Base-by-base conservation (phyloP, 1,284 basidiomycete genomes). In the Inonotus obliquus region DNA sequence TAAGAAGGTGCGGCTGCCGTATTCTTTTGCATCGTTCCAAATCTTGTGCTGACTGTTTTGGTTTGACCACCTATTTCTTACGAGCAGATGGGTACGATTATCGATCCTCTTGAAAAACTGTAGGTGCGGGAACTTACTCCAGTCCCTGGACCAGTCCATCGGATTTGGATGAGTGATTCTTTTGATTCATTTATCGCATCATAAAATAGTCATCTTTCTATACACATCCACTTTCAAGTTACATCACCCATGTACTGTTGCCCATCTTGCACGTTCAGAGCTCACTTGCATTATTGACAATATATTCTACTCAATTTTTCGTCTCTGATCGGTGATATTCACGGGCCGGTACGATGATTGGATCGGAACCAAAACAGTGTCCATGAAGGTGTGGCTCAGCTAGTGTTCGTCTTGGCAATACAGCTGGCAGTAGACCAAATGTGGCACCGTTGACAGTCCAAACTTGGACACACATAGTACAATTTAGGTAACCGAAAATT, bases 21-120 rank as follows among this genome's bases (percentile, higher is more conserved):
- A 5, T 23, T 51, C 41, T 32, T 32, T 9, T 32, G 4, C 25
- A 35, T 25, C 27, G 23, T 60, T 51, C 37, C 51, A 39, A 60
- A 65, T 23, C 38, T 51, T 37, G 51, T 27, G 45, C 63, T 63
- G 14, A 64, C 47, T 49, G 32, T 19, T n/a, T 29, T 19, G 2
- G n/a, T 54, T 19, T 19, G 17, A 13, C 13, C n/a, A n/a, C 17
- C 10, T 2, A 13, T 14, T 57, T 59, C 57, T 58, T 57, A 39
- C 61, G 59, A 57, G 21, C 57, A 91, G 89, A 87, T 88, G 78
- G 89, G 89, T 9, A 80, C 83, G 44, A 82, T 91, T 66, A 91
- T 92, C 72, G 82, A 88, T 70, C 90, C 90, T 25, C 69, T 92
- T 65, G 79, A 84, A 68, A 87, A 87, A 68, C 68, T 84, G 63